Percentiles rank a stretch among this genome's conserved stretches.
phyloP scores from a whole-genome alignment of 129 eudicot genomes.

The Escallonia herrerae region DNA sequence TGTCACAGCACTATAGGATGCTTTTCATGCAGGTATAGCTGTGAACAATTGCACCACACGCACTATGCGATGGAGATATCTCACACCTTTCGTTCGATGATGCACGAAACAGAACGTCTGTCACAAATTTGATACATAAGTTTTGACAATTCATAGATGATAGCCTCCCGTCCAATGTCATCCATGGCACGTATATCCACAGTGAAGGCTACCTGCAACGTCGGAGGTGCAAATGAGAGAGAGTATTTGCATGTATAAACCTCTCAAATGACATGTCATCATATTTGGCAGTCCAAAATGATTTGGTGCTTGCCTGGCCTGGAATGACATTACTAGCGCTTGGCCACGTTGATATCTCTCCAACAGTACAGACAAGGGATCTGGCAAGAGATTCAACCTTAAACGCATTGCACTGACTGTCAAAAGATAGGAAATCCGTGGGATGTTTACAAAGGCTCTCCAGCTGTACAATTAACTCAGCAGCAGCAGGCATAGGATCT shows the following conservation, averaged over 20 bases:
- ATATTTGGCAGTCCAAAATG: neutral
- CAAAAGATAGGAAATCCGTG: constrained; percentile 48
- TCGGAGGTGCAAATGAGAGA: no score
- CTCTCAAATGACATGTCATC: neutral
- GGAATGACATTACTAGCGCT: constrained; percentile 99
- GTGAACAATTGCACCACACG: no score
- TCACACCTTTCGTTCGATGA: constrained; percentile 79
- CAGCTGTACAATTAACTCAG: constrained; percentile 77
- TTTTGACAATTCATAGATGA: constrained; percentile 74
- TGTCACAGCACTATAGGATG: no score
- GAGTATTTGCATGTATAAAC: no score
- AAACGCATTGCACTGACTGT: constrained; percentile 54
- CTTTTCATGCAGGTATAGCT: no score
- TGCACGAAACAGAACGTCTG: constrained; percentile 80
- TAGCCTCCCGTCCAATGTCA: constrained; percentile 84
- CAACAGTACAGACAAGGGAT: constrained; percentile 98
- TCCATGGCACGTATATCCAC: constrained; percentile 90
- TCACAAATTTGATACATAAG: constrained; percentile 72
- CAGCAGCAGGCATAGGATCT: constrained; percentile 97
- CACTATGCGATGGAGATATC: neutral
- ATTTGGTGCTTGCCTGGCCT: constrained; percentile 65
- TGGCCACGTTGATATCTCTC: constrained; percentile 96
- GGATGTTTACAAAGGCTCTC: constrained; percentile 87
- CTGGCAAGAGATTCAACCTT: constrained; percentile 62
- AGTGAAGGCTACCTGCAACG: constrained; percentile 70